phyloP scores from a whole-genome alignment of 805 yeast genomes.

The Kodamaea hsintzibuensis region DNA sequence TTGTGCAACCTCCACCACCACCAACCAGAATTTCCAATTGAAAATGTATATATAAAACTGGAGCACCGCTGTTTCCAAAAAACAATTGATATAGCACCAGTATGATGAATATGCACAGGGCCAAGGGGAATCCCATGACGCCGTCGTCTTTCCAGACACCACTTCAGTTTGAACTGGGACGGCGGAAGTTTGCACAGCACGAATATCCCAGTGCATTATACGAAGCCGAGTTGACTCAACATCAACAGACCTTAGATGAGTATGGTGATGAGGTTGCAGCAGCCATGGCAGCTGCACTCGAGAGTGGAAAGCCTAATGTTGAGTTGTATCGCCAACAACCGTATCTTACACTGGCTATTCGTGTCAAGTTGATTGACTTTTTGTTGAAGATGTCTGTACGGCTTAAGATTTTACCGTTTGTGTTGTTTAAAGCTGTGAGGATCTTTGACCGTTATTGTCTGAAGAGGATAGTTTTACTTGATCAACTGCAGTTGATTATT shows the following conservation, averaged over 20 bases:
- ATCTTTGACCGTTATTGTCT: conserved; percentile 91
- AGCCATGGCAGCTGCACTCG: conserved; percentile 32
- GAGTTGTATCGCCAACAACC: conserved; percentile 82
- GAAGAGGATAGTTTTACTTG: conserved; percentile 76
- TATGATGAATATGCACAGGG: not conserved
- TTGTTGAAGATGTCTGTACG: conserved; percentile 68
- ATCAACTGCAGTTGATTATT: conserved; percentile 87
- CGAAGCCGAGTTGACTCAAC: conserved; percentile 49
- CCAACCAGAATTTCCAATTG: not conserved
- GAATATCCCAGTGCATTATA: conserved; percentile 54
- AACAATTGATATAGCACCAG: not conserved
- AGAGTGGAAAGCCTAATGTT: conserved; percentile 47
- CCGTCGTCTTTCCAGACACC: conserved; percentile 4
- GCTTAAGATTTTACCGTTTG: conserved; percentile 64
- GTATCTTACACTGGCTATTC: conserved; percentile 70
- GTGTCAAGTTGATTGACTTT: conserved; percentile 78
- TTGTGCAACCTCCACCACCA: not conserved
- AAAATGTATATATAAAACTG: not conserved
- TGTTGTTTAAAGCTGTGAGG: conserved; percentile 67
- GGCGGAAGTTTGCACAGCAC: conserved; percentile 35
- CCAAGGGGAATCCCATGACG: conserved; percentile 2
- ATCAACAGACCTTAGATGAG: conserved; percentile 47
- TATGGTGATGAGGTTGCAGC: conserved; percentile 53
- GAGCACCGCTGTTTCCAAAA: not conserved
- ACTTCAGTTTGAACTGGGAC: not conserved